phyloP scores from a whole-genome alignment of 805 yeast genomes.

The Yamadazyma endophytica region DNA sequence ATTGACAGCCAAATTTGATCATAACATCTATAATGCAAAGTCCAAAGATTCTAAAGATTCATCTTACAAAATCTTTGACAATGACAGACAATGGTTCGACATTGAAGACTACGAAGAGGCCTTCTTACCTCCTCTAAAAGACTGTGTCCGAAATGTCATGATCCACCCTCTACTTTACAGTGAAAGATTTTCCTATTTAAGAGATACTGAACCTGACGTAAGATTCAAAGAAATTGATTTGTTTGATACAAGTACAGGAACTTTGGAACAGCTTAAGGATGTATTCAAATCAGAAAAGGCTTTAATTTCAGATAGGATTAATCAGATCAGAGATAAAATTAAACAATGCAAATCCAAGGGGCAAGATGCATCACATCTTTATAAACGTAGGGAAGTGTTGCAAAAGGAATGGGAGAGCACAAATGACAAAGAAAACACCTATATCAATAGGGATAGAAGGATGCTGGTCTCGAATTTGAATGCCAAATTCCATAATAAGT shows the following conservation, averaged over 20 bases:
- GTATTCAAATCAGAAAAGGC: conserved; percentile 25
- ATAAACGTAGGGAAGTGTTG: conserved; percentile 17
- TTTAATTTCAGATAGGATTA: conserved; percentile 21
- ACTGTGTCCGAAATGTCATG: conserved; percentile 37
- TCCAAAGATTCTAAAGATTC: conserved; percentile 1
- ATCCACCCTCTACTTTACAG: conserved; percentile 63
- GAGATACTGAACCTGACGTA: conserved; percentile 43
- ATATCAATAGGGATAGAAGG: conserved; percentile 8
- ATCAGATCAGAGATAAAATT: conserved; percentile 18
- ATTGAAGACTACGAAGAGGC: conserved; percentile 58
- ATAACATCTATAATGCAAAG: conserved; percentile 18
- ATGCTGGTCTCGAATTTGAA: conserved; percentile 5
- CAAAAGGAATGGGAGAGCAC: conserved; percentile 13
- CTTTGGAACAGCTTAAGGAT: conserved; percentile 23
- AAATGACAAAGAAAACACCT: conserved; percentile 6
- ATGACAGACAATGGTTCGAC: conserved; percentile 61
- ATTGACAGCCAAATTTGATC: conserved; percentile 44
- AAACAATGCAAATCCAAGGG: conserved; percentile 9
- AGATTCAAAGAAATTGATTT: conserved; percentile 11
- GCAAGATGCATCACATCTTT: conserved; percentile 6
- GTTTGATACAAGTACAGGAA: conserved; percentile 29
- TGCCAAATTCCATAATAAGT: conserved; percentile 31
- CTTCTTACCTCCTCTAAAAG: conserved; percentile 34
- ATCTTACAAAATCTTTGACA: conserved; percentile 38
- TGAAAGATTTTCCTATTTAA: conserved; percentile 63